phyloP scores from a whole-genome alignment of 2,329 filamentous ascomycete genomes.

The Colletotrichum sublineola region DNA sequence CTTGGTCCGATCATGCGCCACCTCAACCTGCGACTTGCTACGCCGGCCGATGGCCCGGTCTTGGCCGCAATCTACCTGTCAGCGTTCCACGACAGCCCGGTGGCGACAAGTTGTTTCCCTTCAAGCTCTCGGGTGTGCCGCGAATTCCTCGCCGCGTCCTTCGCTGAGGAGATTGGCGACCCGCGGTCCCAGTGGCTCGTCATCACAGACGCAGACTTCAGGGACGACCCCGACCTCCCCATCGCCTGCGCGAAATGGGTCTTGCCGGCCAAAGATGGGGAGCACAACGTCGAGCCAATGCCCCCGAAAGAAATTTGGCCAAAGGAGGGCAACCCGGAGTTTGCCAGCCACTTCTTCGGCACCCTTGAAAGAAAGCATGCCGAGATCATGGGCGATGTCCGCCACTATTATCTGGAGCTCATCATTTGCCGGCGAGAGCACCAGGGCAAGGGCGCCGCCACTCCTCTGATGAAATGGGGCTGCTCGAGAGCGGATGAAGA shows the following conservation, averaged over 20 bases:
- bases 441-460: conserved; percentile 62
- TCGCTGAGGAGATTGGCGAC: conserved; percentile 57
- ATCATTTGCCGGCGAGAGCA: conserved; percentile 57
- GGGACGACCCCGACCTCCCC: conserved; percentile 45
- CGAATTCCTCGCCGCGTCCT: conserved; percentile 53
- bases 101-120: conserved; percentile 56
- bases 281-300: conserved; percentile 46
- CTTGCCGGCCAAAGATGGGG: conserved; percentile 46
- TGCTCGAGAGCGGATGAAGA: conserved; percentile 59
- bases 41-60: conserved; percentile 54
- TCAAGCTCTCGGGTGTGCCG: conserved; percentile 44
- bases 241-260: conserved; percentile 65
- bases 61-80: conserved; percentile 60
- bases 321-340: conserved; percentile 51
- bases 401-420: conserved; percentile 64
- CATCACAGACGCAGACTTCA: conserved; percentile 51
- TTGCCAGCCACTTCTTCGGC: conserved; percentile 58
- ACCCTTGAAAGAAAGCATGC: conserved; percentile 52
- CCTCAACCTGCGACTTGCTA: conserved; percentile 55
- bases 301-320: conserved; percentile 53
- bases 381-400: conserved; percentile 55
- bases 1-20: conserved; percentile 40
- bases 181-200: conserved; percentile 56
- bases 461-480: conserved; percentile 62
- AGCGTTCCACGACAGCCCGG: conserved; percentile 57